These are phyloP conservation scores for Paulownia fortunei DNA, from an alignment of 257 asterid genomes.

Conservation along the genomic window DNA sequence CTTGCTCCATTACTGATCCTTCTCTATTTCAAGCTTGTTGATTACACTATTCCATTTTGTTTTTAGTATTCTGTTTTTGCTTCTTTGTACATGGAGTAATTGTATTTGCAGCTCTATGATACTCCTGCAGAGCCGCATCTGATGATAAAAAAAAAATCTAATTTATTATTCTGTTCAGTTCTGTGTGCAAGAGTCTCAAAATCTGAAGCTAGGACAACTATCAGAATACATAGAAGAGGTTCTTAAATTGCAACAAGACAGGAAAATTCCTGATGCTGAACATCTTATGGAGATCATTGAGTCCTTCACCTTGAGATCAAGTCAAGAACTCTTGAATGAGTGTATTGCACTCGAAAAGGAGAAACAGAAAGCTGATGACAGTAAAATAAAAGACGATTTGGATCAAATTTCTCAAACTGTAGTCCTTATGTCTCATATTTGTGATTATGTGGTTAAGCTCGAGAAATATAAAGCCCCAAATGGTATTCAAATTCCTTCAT, in stretches of 20 bases:
- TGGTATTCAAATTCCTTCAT: constrained; percentile 68
- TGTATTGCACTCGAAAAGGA: constrained; percentile 80
- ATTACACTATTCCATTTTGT: constrained; percentile 14
- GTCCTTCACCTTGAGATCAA: constrained; percentile 65
- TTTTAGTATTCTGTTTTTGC: constrained; percentile 2
- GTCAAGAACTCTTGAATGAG: constrained; percentile 69
- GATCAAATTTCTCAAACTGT: constrained; percentile 47
- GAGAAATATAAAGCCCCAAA: constrained; percentile 50
- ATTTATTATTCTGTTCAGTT: constrained; percentile 45
- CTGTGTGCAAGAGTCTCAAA: constrained; percentile 61
- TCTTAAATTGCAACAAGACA: constrained; percentile 54
- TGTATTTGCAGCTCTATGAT: background rate
- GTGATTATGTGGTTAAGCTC: constrained; percentile 52
- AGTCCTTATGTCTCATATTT: constrained; percentile 61
- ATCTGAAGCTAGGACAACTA: constrained; percentile 60
- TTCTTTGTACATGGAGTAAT: background rate
- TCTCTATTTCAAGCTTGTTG: constrained; percentile 1
- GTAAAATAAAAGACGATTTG: constrained; percentile 35
- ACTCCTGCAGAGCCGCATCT: background rate
- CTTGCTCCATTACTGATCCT: constrained; percentile 13
- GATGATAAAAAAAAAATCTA: constrained; percentile 27
- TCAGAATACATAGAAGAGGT: constrained; percentile 57
- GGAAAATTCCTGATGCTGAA: constrained; percentile 49
- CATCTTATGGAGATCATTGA: constrained; percentile 50
- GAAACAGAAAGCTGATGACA: constrained; percentile 62